phyloP scores from a whole-genome alignment of 2,329 filamentous ascomycete genomes.

The Neurospora sp. region DNA sequence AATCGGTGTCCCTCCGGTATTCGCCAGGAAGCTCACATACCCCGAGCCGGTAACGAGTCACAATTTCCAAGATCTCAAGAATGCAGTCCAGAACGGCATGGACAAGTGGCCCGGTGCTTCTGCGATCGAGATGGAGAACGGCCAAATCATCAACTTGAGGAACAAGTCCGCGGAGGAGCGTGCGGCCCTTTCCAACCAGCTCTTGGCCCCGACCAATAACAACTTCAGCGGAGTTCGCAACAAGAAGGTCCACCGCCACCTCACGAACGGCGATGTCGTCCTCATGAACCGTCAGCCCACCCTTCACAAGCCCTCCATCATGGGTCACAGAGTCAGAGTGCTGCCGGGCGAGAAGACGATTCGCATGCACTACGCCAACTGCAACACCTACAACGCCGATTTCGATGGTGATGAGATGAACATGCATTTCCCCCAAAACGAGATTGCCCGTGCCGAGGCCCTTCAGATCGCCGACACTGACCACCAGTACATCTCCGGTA shows the following conservation, averaged over 20 bases:
- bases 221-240: conserved; percentile 67
- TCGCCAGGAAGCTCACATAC: conserved; percentile 91
- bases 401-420: conserved; percentile 99
- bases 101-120: conserved; percentile 91
- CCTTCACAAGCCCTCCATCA: conserved; percentile 96
- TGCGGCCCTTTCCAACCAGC: conserved; percentile 80
- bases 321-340: conserved; percentile 91
- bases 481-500: conserved; percentile 91
- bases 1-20: conserved; percentile 96
- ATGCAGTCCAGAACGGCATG: conserved; percentile 83
- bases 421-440: conserved; percentile 98
- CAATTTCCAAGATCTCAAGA: conserved; percentile 88
- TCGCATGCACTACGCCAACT: conserved; percentile 99
- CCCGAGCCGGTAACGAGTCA: conserved; percentile 95
- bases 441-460: conserved; percentile 85
- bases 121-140: conserved; percentile 92
- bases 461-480: conserved; percentile 91
- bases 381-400: conserved; percentile 98
- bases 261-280: conserved; percentile 94
- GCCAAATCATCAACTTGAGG: conserved; percentile 78
- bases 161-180: conserved; percentile 84
- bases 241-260: conserved; percentile 93
- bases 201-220: conserved; percentile 73
- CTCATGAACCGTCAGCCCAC: conserved; percentile 99
- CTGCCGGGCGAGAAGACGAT: conserved; percentile 92